phyloP scores from a whole-genome alignment of 1,284 basidiomycete species.

The Pisolithus thermaeus region DNA sequence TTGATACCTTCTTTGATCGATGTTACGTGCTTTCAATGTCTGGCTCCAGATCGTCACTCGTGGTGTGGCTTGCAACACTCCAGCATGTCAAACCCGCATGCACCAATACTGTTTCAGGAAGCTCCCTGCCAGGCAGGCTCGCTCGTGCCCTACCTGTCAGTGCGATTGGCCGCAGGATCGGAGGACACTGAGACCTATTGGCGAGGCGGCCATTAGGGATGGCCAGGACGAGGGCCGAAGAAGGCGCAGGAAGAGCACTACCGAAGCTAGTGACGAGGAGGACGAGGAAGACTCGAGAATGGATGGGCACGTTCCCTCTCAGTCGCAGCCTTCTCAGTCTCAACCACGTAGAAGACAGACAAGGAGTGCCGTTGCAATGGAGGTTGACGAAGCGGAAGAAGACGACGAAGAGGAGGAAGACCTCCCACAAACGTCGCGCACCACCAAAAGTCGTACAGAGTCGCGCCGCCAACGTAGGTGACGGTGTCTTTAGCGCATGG shows the following conservation, averaged over 20 bases:
- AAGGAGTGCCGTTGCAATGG: conserved; percentile 28
- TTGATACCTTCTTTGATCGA: conserved; percentile 9
- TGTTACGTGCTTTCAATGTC: conserved; percentile 38
- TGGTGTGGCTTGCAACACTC: conserved; percentile 58
- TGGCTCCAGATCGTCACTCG: conserved; percentile 55
- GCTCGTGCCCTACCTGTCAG: conserved; percentile 54
- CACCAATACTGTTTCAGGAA: conserved; percentile 63
- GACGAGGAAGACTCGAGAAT: conserved; percentile 34
- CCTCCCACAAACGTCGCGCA: too few relatives aligned
- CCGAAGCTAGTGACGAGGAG: conserved; percentile 35
- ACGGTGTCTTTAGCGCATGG: too few relatives aligned
- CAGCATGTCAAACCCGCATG: conserved; percentile 60
- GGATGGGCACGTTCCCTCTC: conserved; percentile 32
- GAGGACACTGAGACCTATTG: conserved; percentile 45
- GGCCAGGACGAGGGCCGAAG: conserved; percentile 51
- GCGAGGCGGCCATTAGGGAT: conserved; percentile 58
- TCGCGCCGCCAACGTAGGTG: too few relatives aligned
- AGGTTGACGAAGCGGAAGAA: conserved; percentile 32
- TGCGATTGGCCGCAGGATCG: conserved; percentile 51
- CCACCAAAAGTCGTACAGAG: too few relatives aligned
- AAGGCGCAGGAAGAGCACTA: conserved; percentile 29
- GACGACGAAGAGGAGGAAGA: conserved; percentile 11
- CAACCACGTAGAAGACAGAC: conserved; percentile 27
- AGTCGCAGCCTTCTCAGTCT: conserved; percentile 23
- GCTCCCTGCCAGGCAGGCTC: conserved; percentile 32